Evolutionary conservation across 2,329 filamentous ascomycete species (phyloP), one percentile per base, ranked within the genome.

Genomic region (Westerdykella aurantiaca): DNA sequence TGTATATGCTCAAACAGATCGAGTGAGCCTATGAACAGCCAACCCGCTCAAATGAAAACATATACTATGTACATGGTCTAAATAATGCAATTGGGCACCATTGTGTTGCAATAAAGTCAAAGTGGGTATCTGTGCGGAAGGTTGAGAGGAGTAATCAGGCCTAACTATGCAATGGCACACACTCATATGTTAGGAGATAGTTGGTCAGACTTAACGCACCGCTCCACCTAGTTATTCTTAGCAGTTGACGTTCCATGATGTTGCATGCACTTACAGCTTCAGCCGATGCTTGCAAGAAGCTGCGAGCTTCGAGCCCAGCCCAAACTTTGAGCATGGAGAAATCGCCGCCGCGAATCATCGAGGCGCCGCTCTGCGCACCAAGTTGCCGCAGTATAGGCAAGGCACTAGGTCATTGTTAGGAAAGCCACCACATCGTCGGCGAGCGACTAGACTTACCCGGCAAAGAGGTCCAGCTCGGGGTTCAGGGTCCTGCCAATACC

Each of bases 401-500:
- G 6, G 90, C 88, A 60, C 88, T 90, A 60, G 31, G 22, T 44
- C 14, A 6, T 22, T 16, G 33, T 44, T 11, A 40, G 34, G 16
- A 45, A 45, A 37, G 41, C 14, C 16, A 34, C 31, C 12, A 31
- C 11, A 33, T n/a, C 7, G 33, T 23, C 17, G 60, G 53, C 37
- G 35, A 35, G 35, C 6, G 18, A 17, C 31, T 38, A 44, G 21
- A 67, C 74, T 64, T 60, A 82, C 80, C 79, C 82, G 60, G 82
- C 82, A 52, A 98, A 84, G 11, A 98, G 74, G 69, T 98, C 93
- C 38, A 96, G 73, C 42, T 91, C 76, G 0, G 93, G 91, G 64
- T 97, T 85, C 13, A 98, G 71, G 46, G 77, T 88, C 48, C 93
- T 79, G 0, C 93, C 93, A 58, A 97, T 98, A 6, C 93, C 93